phyloP scores from a whole-genome alignment of 306 rosid genomes.

The Malus asiatica region DNA sequence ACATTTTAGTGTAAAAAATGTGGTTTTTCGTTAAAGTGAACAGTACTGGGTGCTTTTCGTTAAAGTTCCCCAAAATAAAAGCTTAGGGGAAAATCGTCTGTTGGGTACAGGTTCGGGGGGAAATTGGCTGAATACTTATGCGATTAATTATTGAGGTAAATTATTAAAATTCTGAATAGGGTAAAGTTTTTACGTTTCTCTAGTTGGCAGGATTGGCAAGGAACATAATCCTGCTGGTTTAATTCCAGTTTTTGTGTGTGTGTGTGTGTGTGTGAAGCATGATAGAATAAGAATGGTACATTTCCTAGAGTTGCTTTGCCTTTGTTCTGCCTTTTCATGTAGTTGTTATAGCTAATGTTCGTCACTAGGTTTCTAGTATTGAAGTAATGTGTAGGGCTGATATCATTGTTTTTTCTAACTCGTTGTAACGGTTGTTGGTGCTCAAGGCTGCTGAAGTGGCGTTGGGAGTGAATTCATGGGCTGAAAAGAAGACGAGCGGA shows the following conservation, averaged over 20 bases:
- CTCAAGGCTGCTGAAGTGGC: slow-evolving; percentile 54
- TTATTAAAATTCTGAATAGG: background rate
- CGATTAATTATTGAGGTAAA: background rate
- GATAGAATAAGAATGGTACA: background rate
- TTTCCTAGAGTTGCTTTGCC: background rate
- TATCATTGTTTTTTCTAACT: background rate
- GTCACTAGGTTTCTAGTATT: background rate
- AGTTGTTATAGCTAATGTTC: background rate
- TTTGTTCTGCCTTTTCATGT: background rate
- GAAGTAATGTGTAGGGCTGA: background rate
- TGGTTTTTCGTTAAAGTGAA: too few species aligned
- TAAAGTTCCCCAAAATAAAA: too few species aligned
- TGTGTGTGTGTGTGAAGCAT: background rate
- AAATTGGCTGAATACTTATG: background rate
- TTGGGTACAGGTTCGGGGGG: too few species aligned
- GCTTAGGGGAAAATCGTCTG: too few species aligned
- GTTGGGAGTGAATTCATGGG: slow-evolving; percentile 65
- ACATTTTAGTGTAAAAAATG: too few species aligned
- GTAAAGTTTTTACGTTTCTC: background rate
- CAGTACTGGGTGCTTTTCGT: too few species aligned
- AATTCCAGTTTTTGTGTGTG: background rate
- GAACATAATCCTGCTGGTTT: background rate
- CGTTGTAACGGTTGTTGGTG: slow-evolving; percentile 4
- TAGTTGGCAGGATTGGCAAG: background rate
- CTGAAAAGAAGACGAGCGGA: slow-evolving; percentile 61